A percentile compares a stretch with the other conserved stretches of the same genome.
phyloP scores from a whole-genome alignment of 139 green algal species.

The Tetradesmus obliquus region DNA sequence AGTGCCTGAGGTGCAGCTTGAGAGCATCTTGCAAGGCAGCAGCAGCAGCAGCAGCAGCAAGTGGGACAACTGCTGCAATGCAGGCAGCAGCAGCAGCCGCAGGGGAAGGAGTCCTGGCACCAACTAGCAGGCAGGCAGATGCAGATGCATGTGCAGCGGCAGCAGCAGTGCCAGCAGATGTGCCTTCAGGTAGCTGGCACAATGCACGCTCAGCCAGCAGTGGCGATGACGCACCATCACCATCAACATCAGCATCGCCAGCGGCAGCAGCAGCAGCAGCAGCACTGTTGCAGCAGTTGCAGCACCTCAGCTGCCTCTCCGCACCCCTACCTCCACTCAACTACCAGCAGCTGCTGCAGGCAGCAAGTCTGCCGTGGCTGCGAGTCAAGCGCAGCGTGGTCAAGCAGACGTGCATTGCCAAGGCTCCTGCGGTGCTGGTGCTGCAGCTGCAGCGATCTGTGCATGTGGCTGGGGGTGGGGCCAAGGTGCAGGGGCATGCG shows the following conservation, averaged over 20 bases:
- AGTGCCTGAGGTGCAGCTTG: slow-evolving; percentile 31
- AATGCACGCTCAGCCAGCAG: neutral
- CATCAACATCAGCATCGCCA: neutral
- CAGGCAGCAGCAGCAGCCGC: neutral
- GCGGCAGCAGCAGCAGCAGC: slow-evolving; percentile 16
- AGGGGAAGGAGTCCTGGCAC: neutral
- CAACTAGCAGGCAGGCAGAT: neutral
- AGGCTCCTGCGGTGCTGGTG: slow-evolving; percentile 22
- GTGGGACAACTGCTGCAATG: neutral
- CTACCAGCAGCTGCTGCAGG: slow-evolving; percentile 33
- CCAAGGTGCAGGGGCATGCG: slow-evolving; percentile 34
- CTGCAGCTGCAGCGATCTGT: slow-evolving; percentile 39
- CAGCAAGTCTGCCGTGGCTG: slow-evolving; percentile 4
- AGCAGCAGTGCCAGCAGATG: slow-evolving; percentile 18
- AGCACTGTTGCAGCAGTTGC: neutral
- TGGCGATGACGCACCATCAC: neutral
- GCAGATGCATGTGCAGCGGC: neutral
- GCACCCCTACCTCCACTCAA: slow-evolving; percentile 14
- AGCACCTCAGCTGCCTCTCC: neutral
- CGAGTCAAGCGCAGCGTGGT: neutral
- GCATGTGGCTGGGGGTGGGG: neutral
- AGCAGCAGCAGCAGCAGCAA: slow-evolving; percentile 33
- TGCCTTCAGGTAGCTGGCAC: neutral
- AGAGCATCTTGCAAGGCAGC: neutral
- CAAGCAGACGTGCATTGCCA: neutral